Conservation (phyloP, 2,329 filamentous ascomycete genomes). For the Ilyonectria destructans region DNA sequence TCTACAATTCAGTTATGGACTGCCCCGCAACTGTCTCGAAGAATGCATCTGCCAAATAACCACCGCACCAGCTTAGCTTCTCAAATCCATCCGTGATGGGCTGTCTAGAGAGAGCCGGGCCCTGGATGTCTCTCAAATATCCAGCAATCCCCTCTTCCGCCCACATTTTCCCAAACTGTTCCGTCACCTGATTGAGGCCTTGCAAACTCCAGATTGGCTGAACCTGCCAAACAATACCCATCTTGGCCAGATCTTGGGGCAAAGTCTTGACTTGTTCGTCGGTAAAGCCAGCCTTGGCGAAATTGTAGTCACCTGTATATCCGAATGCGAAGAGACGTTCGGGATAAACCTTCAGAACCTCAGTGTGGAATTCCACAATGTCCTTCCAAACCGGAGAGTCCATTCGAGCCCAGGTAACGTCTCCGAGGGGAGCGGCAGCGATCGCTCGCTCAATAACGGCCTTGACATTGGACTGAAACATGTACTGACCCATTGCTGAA, state of each 20-base stretch:
- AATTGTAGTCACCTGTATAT: slow-evolving; percentile 57
- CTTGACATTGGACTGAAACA: slow-evolving; percentile 52
- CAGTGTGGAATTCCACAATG: slow-evolving; percentile 56
- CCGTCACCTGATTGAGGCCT: slow-evolving; percentile 53
- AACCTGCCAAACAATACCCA: slow-evolving; percentile 59
- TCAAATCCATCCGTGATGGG: slow-evolving; percentile 54
- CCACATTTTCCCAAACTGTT: slow-evolving; percentile 55
- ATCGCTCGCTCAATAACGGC: slow-evolving; percentile 53
- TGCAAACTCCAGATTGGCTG: slow-evolving; percentile 59
- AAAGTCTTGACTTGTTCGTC: slow-evolving; percentile 52
- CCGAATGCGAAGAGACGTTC: slow-evolving; percentile 58
- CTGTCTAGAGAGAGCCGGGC: slow-evolving; percentile 49
- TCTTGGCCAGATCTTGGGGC: slow-evolving; percentile 54
- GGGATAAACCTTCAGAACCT: slow-evolving; percentile 54
- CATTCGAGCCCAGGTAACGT: slow-evolving; percentile 57
- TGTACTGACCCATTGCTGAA: slow-evolving; percentile 54
- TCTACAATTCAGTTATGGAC: slow-evolving; percentile 25
- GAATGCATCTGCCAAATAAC: slow-evolving; percentile 56
- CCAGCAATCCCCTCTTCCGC: slow-evolving; percentile 55
- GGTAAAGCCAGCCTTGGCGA: slow-evolving; percentile 53
- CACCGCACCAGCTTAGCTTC: slow-evolving; percentile 55
- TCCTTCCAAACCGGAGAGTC: slow-evolving; percentile 55
- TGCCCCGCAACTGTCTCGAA: slow-evolving; percentile 53
- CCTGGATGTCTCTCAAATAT: slow-evolving; percentile 46
- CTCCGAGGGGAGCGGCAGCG: slow-evolving; percentile 55